Conservation (phyloP, 345 rosid species). For the Brassica incana region DNA sequence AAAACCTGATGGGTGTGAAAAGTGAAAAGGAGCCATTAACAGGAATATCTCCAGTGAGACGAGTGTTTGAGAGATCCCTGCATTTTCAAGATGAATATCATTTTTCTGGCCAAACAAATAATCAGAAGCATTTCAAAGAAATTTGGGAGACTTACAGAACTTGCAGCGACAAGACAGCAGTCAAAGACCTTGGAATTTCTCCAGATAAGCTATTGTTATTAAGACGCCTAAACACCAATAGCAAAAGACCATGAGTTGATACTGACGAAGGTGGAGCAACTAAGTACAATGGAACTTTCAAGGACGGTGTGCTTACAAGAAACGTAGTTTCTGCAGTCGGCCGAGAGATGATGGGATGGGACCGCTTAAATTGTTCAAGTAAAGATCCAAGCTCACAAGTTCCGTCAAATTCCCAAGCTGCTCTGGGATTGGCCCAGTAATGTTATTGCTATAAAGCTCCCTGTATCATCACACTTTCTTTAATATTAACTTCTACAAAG, state of each 20-base stretch:
- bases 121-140: background rate
- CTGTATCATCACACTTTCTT: background rate
- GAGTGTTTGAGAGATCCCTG: background rate
- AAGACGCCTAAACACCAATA: background rate
- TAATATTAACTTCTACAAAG: background rate
- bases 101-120: background rate
- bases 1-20: background rate
- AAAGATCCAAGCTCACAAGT: conserved; percentile 89
- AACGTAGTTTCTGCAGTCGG: conserved; percentile 56
- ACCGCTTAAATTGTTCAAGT: conserved; percentile 54
- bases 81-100: background rate
- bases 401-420: conserved; percentile 72
- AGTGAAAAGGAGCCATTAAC: background rate
- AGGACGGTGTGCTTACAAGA: conserved; percentile 52
- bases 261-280: background rate
- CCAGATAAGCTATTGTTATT: background rate
- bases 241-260: background rate
- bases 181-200: background rate
- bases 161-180: background rate
- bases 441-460: background rate
- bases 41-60: background rate
- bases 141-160: background rate
- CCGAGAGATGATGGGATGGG: conserved; percentile 57
- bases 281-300: background rate
- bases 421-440: conserved; percentile 55